Evolutionary conservation across 2,329 filamentous ascomycete species (phyloP).

Genomic region (Colletotrichum gigasporum): DNA sequence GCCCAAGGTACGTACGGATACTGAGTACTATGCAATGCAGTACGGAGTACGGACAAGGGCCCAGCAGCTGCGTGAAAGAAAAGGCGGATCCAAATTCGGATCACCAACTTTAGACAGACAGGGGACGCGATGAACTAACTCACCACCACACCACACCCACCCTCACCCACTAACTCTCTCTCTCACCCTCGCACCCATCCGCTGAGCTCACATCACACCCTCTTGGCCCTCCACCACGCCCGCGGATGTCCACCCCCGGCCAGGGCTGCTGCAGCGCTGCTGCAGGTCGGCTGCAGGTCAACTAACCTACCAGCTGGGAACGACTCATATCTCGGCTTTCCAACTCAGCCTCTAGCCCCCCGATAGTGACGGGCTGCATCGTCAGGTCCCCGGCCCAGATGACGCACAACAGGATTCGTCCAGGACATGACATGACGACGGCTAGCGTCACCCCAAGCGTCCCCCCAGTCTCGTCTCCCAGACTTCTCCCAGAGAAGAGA

Average conservation of each 20-base stretch:
- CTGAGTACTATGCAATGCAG: too few relatives aligned
- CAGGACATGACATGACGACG: background rate
- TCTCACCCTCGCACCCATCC: too few relatives aligned
- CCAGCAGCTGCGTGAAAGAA: slow-evolving; percentile 13
- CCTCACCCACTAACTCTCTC: too few relatives aligned
- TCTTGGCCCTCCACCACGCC: background rate
- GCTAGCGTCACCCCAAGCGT: slow-evolving; percentile 8
- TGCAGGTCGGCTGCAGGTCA: slow-evolving; percentile 9
- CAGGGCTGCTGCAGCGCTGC: background rate
- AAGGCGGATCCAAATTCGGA: slow-evolving; percentile 19
- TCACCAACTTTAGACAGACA: slow-evolving; percentile 14
- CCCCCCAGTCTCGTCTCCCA: too few relatives aligned
- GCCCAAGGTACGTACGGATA: background rate
- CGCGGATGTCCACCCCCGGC: background rate
- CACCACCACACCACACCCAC: background rate
- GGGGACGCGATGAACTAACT: background rate
- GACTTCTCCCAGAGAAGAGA: too few relatives aligned
- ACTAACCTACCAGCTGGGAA: slow-evolving; percentile 3
- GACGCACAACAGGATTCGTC: background rate
- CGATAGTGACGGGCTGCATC: slow-evolving; percentile 2
- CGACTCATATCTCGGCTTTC: background rate
- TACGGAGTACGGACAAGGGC: slow-evolving; percentile 3
- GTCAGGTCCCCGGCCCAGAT: background rate
- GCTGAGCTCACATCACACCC: background rate
- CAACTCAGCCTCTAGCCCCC: background rate